Conservation (phyloP, 768 basidiomycete species). For the Leccinum rimulosum region DNA sequence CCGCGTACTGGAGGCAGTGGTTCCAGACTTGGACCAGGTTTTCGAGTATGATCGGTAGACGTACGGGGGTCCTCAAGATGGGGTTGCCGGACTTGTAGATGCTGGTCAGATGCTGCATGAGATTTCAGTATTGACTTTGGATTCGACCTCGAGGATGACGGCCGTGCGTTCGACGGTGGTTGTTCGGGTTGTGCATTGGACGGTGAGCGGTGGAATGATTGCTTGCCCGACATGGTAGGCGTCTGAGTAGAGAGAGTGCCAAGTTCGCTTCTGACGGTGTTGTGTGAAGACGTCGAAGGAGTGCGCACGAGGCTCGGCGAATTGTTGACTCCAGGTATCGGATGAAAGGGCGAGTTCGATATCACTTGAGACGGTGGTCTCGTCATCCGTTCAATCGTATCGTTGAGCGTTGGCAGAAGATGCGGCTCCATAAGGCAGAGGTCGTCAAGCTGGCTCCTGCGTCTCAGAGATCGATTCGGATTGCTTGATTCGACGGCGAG, state of each 20-base stretch:
- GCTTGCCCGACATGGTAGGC: constrained; percentile 3
- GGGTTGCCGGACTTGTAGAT: constrained; percentile 11
- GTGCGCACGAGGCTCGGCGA: constrained; percentile 13
- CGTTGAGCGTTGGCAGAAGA: constrained; percentile 65
- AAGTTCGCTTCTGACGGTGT: constrained; percentile 8
- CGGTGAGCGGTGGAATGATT: constrained; percentile 7
- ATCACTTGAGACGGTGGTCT: constrained; percentile 40
- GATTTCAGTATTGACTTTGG: constrained; percentile 34
- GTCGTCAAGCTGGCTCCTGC: constrained; percentile 45
- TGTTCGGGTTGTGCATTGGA: constrained; percentile 12
- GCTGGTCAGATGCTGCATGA: constrained; percentile 18
- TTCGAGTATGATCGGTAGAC: constrained; percentile 13
- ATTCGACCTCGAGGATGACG: constrained; percentile 27
- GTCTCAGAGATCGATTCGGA: constrained; percentile 13
- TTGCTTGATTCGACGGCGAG: neutral
- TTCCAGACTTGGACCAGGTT: constrained; percentile 9
- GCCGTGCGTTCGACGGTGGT: constrained; percentile 7
- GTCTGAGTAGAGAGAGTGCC: neutral
- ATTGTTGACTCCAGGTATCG: neutral
- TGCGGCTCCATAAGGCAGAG: constrained; percentile 62
- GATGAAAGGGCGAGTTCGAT: constrained; percentile 9
- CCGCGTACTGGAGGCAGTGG: neutral
- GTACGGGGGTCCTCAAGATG: constrained; percentile 9
- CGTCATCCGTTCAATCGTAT: constrained; percentile 77
- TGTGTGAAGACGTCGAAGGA: constrained; percentile 20